Conservation (phyloP, 345 rosid genomes). For the Ricinus communis region DNA sequence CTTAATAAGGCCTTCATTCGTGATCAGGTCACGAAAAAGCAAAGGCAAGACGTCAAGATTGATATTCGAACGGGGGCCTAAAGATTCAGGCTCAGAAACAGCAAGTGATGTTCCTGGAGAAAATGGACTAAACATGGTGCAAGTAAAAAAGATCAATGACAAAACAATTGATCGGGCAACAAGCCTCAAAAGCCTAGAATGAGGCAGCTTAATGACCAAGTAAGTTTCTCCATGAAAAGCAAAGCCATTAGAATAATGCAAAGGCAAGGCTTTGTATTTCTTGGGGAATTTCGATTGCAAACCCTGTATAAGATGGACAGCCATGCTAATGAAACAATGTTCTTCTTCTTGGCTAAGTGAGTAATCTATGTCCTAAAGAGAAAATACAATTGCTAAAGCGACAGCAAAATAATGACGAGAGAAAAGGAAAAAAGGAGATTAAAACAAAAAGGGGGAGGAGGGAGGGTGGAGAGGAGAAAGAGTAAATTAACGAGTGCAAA, state of each 20-base stretch:
- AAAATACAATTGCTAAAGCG: background rate
- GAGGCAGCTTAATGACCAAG: slow-evolving; percentile 43
- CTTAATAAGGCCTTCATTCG: slow-evolving; percentile 56
- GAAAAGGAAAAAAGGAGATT: background rate
- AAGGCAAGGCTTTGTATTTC: slow-evolving; percentile 16
- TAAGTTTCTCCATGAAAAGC: slow-evolving; percentile 14
- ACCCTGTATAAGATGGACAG: slow-evolving; percentile 34
- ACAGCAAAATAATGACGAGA: slow-evolving; percentile 6
- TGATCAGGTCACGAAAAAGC: slow-evolving; percentile 46
- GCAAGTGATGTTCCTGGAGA: background rate
- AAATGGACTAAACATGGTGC: slow-evolving; percentile 26
- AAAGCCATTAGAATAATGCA: slow-evolving; percentile 6
- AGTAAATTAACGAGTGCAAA: slow-evolving; percentile 65
- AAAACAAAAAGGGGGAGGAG: no score
- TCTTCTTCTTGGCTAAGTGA: background rate
- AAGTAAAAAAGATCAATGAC: slow-evolving; percentile 42
- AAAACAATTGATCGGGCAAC: slow-evolving; percentile 41
- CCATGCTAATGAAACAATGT: slow-evolving; percentile 30
- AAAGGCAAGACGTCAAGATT: slow-evolving; percentile 32
- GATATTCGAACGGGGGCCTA: background rate
- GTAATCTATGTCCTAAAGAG: slow-evolving; percentile 11
- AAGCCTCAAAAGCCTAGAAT: slow-evolving; percentile 34
- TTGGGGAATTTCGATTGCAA: slow-evolving; percentile 36
- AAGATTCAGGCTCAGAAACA: slow-evolving; percentile 18
- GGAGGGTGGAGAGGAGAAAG: background rate